Evolutionary conservation across 257 asterid genomes (phyloP), one percentile per base, ranked within the genome.

Genomic region (Solanum clarkiae): DNA sequence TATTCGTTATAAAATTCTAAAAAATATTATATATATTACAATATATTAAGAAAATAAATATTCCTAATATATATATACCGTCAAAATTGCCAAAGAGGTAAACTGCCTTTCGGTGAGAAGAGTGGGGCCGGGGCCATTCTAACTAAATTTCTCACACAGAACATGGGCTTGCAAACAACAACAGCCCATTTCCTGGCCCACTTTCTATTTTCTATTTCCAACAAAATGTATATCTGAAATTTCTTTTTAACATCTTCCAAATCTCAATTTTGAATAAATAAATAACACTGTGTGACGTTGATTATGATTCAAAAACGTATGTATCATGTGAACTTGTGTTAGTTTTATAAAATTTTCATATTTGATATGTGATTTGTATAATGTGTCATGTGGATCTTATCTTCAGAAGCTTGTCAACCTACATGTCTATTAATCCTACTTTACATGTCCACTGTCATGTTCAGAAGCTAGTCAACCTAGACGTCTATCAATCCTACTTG

Each of bases 131-230:
- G 75, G 62, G 69, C 22, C 22, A 14, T 6, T 40, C 42, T 45
- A 49, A 49, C 45, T 45, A 26, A 11, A n/a, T 14, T 47, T 22
- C 5, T 22, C 1, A 47, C 57, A 49, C 60, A 77, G 63, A 77
- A 77, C 82, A 77, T 77, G 63, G 63, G 26, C 82, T 77, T 77
- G 40, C 77, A 44, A 44, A 44, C 22, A 0, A 12, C 8, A 69
- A 36, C 45, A 26, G 26, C 11, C 82, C 82, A 77, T 77, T 77
- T 77, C 63, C 63, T 77, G 82, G 26, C 82, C 82, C 82, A 77
- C 82, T 77, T 69, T 69, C 53, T 16, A 40, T 10, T 40, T 60
- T 69, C 53, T 8, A 32, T 29, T 68, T 36, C 22, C n/a, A 68
- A 36, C 14, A 49, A 49, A 49, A 11, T 49, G 14, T 68, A 2